Evolutionary conservation across 2,329 filamentous ascomycete species (phyloP), one percentile per base, ranked within the genome.

Genomic region (Exophiala alcalophila): DNA sequence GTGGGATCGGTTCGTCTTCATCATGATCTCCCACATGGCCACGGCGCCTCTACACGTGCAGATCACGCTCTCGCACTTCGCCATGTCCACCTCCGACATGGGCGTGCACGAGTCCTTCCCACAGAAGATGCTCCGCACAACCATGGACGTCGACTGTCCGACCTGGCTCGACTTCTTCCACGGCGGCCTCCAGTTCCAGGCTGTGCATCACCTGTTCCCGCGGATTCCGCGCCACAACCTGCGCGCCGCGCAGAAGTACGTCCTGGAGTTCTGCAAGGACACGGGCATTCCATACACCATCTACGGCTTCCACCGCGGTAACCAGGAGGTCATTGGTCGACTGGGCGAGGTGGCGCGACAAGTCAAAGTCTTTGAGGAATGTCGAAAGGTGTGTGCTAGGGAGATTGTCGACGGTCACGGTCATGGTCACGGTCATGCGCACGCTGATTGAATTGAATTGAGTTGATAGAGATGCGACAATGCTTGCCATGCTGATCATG

Each of bases 91-190:
- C 0, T 77, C 86, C 8, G 87, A 95, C 57, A 73, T 95, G 9
- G 90, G 90, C 0, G 80, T 84, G 1, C 73, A 82, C 37, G 89
- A 95, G 62, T 92, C 86, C 0, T 95, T 95, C 63, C 81, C 89
- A 1, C 88, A 94, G 65, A 86, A 83, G 63, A 92, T 94, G 83
- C 73, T 95, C 31, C 82, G 90, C 54, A 95, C 89, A 1, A 94
- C 89, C 9, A 94, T 95, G 88, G 88, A 94, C 52, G 81, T 94
- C 15, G 87, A 92, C 61, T 94, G 88, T 59, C 86, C 88, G 1
- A 72, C 76, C 9, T 94, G 89, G 88, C 72, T 94, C 9, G 88
- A 94, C 61, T 94, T 89, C 61, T 78, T 94, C 64, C 88, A 94
- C 56, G 88, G 88, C 15, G 89, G 88, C 3, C 69, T 94, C 49